Base-by-base conservation (phyloP, 768 basidiomycete species). In the Trametes sanguinea region DNA sequence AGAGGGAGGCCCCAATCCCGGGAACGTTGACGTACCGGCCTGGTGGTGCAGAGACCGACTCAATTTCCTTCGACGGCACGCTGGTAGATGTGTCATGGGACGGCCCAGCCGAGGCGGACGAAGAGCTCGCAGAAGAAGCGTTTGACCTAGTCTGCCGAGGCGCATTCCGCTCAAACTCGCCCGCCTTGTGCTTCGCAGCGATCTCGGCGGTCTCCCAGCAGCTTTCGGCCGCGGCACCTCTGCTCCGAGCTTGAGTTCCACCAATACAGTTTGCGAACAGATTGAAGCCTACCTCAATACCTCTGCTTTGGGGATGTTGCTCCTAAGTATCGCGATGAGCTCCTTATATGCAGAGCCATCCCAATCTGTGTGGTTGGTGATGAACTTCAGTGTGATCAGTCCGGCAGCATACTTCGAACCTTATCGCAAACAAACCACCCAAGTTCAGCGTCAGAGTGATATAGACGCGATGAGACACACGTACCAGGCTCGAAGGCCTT, bases 301-400 rank as follows among this genome's bases (percentile, higher is more conserved):
- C 6, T 54, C 56, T 37, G 10, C 32, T 37, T 7, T 30, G 30
- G 5, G 3, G 14, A 55, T 44, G 11, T 16, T 13, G 4, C 35
- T 47, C 50, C 57, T 51, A 14, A 67, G 40, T 3, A 47, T 13
- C 2, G 10, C 27, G 9, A 64, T n/a, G 8, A 68, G 40, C 8
- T 57, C 14, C 1, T 32, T 6, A 51, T 68, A 68, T 1, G 40
- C 37, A 3, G 45, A 42, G 11, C 53, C 52, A 29, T 61, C 39
- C 22, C 51, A 60, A 32, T 63, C 60, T 6, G 67, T 16, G 42
- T 66, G 58, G 4, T 32, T 7, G 1, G 33, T 11, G 30, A 29
- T 3, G 50, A 68, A 65, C 14, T 46, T 60, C 54, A 68, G 47
- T 3, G 59, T 57, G 3, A 68, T 32, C 1, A 9, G 4, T 2